These are phyloP conservation scores for Conticribra weissflogii DNA, from an alignment of 108 stramenopile genomes.

Conservation along the genomic window DNA sequence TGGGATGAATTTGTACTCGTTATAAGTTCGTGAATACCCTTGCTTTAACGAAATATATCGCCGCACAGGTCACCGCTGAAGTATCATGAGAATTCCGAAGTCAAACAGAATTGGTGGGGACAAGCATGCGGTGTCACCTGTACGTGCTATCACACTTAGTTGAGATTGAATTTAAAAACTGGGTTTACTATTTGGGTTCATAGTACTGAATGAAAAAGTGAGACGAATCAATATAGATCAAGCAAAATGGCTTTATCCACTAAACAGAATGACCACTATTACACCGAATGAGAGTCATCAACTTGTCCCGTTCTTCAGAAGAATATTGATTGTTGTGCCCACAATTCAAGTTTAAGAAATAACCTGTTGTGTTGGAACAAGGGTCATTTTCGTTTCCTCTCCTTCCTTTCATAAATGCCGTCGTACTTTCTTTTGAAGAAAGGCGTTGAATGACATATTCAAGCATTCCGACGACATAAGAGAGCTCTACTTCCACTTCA, in stretches of 20 bases:
- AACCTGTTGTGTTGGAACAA: constrained; percentile 50
- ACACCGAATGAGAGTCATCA: constrained; percentile 45
- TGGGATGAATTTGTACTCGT: too few species aligned
- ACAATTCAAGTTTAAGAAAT: constrained; percentile 82
- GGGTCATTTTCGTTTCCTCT: constrained; percentile 20
- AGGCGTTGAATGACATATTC: constrained; percentile 68
- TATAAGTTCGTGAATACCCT: too few species aligned
- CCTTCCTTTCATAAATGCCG: constrained; percentile 36
- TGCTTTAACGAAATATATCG: too few species aligned
- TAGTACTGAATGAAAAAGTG: not conserved
- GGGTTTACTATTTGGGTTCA: too few species aligned
- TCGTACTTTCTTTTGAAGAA: constrained; percentile 46
- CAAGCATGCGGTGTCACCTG: too few species aligned
- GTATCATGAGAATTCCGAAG: too few species aligned
- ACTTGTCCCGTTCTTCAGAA: constrained; percentile 56
- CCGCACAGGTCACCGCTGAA: too few species aligned
- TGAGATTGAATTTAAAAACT: too few species aligned
- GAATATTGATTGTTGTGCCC: constrained; percentile 89
- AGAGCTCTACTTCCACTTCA: constrained; percentile 66
- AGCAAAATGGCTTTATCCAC: not conserved
- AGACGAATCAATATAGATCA: not conserved
- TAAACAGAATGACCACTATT: constrained; percentile 27
- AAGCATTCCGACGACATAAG: constrained; percentile 67
- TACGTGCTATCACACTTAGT: too few species aligned
- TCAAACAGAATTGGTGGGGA: too few species aligned